Evolutionary conservation across 768 basidiomycete genomes (phyloP).

Genomic region (Auricularia auricula-judae): DNA sequence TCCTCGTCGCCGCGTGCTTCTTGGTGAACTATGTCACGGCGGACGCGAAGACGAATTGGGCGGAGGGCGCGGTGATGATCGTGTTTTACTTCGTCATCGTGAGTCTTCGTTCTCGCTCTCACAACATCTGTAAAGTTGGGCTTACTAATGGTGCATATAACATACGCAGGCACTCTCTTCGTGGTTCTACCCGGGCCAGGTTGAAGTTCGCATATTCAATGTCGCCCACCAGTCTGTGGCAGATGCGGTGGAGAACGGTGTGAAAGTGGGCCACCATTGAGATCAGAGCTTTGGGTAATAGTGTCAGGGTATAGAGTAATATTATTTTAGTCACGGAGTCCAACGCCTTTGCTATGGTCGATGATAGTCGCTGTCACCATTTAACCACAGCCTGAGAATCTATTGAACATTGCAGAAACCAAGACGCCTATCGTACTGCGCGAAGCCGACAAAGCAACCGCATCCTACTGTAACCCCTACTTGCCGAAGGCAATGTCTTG

Average conservation of each 20-base stretch:
- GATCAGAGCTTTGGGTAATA: too few species aligned
- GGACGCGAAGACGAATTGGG: conserved; percentile 72
- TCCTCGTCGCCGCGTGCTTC: conserved; percentile 57
- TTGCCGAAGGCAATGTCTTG: too few species aligned
- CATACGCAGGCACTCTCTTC: conserved; percentile 39
- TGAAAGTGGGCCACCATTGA: too few species aligned
- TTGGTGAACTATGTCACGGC: conserved; percentile 73
- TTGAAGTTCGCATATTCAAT: conserved; percentile 22
- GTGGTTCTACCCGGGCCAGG: conserved; percentile 58
- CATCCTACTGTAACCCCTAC: too few species aligned
- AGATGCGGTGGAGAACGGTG: background rate
- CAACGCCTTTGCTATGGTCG: too few species aligned
- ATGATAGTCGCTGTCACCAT: too few species aligned
- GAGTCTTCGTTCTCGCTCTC: conserved; percentile 9
- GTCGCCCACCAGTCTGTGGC: background rate
- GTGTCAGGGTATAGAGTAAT: too few species aligned
- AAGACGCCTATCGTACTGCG: too few species aligned
- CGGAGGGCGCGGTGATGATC: conserved; percentile 56
- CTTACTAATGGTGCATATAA: background rate
- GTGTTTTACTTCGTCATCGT: conserved; percentile 60
- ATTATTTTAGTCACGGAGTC: too few species aligned
- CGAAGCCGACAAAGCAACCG: too few species aligned
- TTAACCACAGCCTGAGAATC: too few species aligned
- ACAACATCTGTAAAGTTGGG: background rate
- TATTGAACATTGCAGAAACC: too few species aligned